A percentile compares a stretch with the other conserved stretches of the same genome.
These are phyloP conservation scores for Tolypocladium tundrense DNA, from an alignment of 2,329 filamentous ascomycete species.

Conservation along the genomic window DNA sequence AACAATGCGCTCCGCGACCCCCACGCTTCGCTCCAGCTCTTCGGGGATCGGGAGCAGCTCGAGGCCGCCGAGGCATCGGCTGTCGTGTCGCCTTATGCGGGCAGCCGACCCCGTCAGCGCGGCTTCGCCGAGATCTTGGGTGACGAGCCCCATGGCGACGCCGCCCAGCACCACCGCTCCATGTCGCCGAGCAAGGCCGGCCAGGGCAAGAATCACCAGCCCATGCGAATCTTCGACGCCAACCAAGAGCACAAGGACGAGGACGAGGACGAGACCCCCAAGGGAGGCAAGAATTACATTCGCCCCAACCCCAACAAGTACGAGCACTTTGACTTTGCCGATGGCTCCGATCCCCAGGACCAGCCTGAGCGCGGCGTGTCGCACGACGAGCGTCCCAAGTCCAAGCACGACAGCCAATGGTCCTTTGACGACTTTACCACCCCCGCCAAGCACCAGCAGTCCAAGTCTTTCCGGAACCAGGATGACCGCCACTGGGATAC, in stretches of 20 bases:
- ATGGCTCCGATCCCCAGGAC: conserved; percentile 47
- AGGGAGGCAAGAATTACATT: conserved; percentile 32
- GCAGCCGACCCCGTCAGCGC: conserved; percentile 53
- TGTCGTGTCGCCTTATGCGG: conserved; percentile 53
- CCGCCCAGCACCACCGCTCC: conserved; percentile 38
- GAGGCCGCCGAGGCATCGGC: conserved; percentile 35
- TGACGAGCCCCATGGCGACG: conserved; percentile 32
- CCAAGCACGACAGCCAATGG: conserved; percentile 69
- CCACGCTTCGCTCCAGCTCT: conserved; percentile 65
- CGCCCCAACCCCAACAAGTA: conserved; percentile 70
- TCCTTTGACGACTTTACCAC: conserved; percentile 81
- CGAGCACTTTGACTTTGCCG: conserved; percentile 74
- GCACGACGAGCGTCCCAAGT: conserved; percentile 33
- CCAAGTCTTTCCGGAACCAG: conserved; percentile 51
- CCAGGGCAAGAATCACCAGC: conserved; percentile 50
- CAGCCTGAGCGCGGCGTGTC: conserved; percentile 29
- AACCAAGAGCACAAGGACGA: conserved; percentile 32
- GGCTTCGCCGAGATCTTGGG: conserved; percentile 62
- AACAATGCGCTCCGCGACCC: conserved; percentile 49
- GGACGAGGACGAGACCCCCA: conserved; percentile 30
- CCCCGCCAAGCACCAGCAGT: conserved; percentile 58
- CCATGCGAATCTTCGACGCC: conserved; percentile 54
- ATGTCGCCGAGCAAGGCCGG: conserved; percentile 41
- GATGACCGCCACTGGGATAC: conserved; percentile 73
- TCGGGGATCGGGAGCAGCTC: conserved; percentile 56